A percentile compares a stretch with the other conserved stretches of the same genome.
Evolutionary conservation across 345 rosid genomes (phyloP).

Genomic region (Pseudoturritis turrita): DNA sequence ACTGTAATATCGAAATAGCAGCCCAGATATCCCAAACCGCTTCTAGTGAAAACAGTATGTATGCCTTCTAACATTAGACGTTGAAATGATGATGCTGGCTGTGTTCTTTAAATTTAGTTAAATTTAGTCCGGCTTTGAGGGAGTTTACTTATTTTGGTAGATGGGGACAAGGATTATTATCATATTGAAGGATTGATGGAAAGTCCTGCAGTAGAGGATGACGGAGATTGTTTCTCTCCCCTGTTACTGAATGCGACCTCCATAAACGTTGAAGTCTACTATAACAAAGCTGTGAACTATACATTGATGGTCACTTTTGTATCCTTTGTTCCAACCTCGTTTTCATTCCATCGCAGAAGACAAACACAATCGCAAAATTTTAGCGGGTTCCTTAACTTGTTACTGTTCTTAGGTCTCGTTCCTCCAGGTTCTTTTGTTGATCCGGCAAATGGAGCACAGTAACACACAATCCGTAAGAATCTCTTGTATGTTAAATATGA

Average conservation of each 20-base stretch:
- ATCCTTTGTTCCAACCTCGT: slow-evolving; percentile 53
- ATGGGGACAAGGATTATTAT: slow-evolving; percentile 64
- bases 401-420: slow-evolving; percentile 64
- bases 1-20: slow-evolving; percentile 91
- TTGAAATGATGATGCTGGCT: slow-evolving; percentile 1
- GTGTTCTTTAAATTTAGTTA: not conserved
- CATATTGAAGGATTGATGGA: slow-evolving; percentile 92
- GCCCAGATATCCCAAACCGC: slow-evolving; percentile 68
- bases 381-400: slow-evolving; percentile 52
- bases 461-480: slow-evolving; percentile 90
- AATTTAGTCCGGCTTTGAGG: not conserved
- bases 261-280: slow-evolving; percentile 89
- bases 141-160: slow-evolving; percentile 38
- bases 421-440: slow-evolving; percentile 90
- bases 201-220: slow-evolving; percentile 92
- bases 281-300: slow-evolving; percentile 97
- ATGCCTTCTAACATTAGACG: not conserved
- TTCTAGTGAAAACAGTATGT: slow-evolving; percentile 33
- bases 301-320: slow-evolving; percentile 99
- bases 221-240: slow-evolving; percentile 86
- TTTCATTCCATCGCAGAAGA: not conserved
- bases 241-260: slow-evolving; percentile 83
- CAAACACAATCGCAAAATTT: not conserved
- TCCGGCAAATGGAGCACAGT: slow-evolving; percentile 97
- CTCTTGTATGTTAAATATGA: not conserved